phyloP scores from a whole-genome alignment of 139 green algal genomes.

The Chlamydomonas incerta region DNA sequence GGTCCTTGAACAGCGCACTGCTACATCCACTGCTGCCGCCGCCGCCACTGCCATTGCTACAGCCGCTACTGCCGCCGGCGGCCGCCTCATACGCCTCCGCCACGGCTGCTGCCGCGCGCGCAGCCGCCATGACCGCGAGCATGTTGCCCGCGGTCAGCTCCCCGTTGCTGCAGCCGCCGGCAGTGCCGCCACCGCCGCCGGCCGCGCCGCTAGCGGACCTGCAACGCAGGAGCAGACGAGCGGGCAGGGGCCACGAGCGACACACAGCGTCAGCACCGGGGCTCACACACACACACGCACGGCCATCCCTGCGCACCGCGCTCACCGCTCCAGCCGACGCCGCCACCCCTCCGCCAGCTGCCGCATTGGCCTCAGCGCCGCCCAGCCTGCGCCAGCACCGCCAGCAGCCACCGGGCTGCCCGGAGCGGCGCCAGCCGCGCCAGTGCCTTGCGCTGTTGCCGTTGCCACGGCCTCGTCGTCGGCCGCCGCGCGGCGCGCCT shows the following conservation, averaged over 20 bases:
- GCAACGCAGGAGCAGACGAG: background rate
- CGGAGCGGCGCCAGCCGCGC: too few relatives aligned
- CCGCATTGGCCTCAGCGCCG: background rate
- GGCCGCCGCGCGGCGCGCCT: background rate
- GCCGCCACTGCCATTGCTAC: too few relatives aligned
- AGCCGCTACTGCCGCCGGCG: background rate
- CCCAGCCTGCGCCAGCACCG: too few relatives aligned
- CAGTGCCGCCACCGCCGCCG: background rate
- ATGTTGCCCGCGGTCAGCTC: background rate
- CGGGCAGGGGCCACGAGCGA: too few relatives aligned
- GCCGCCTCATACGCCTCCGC: background rate
- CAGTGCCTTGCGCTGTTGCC: too few relatives aligned
- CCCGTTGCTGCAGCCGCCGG: too few relatives aligned
- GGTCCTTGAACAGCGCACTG: background rate
- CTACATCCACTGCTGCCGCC: too few relatives aligned
- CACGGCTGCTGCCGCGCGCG: background rate
- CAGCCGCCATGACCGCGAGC: conserved; percentile 11
- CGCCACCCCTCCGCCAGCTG: background rate
- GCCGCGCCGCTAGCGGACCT: background rate
- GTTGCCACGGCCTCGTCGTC: background rate
- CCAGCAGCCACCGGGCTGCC: too few relatives aligned
- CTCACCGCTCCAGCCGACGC: background rate
- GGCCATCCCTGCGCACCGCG: too few relatives aligned
- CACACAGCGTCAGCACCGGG: too few relatives aligned
- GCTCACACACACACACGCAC: too few relatives aligned